Evolutionary conservation across 2,329 filamentous ascomycete species (phyloP), one percentile per base, ranked within the genome.

Genomic region (Chaetomium globosum): DNA sequence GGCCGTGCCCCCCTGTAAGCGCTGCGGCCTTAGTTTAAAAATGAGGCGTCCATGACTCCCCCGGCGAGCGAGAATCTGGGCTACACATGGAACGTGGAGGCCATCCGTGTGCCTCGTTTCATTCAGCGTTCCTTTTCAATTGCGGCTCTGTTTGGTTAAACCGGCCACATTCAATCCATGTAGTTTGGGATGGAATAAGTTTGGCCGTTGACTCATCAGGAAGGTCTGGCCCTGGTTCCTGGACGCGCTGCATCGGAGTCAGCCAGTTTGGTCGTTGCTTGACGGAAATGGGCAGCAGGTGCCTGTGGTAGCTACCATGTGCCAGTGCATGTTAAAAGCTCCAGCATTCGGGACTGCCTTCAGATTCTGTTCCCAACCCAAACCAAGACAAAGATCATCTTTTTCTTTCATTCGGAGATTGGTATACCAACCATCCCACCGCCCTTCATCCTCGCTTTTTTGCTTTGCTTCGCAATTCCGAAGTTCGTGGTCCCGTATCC

Each of bases 401-500:
- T 49, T 39, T 2, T 16, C 28, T 55, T 46, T 19, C 4, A 26
- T 23, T 16, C 26, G 5, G n/a, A 10, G 12, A 28, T n/a, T 53
- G 39, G 21, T 49, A 21, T 19, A 51, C 33, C 54, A 28, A 26
- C 36, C 28, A 28, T 12, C 33, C 33, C 59, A 55, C 21, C 46
- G 33, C 55, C 21, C 48, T 36, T 26, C 19, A 23, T 26, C 59
- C 10, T 6, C 39, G 0, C 56, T 59, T 53, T n/a, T 57, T 19
- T 30, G 4, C 19, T 6, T 30, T 49, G 53, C 59, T 51, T 57
- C 58, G 12, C 26, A n/a, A 8, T 33, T 52, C 23, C 23, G n/a
- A 48, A 53, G 36, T 55, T 57, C 55, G 43, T 57, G 30, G 56
- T n/a, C 46, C 31, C 51, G 67, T 65, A 57, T 58, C 68, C 67